phyloP scores from a whole-genome alignment of 805 yeast genomes.

The Kazachstania africana region DNA sequence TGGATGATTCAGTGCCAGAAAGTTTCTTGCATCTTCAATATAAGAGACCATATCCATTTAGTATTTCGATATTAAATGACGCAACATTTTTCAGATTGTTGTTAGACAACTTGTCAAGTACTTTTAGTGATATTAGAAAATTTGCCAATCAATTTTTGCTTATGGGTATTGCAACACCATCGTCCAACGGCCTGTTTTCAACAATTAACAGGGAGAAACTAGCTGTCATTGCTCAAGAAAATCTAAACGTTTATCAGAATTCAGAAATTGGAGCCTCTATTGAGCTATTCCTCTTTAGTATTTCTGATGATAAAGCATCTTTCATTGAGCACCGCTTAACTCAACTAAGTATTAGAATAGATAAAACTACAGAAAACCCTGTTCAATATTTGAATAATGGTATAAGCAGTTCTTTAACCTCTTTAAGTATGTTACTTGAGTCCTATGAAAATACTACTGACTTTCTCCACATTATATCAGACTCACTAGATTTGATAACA shows the following conservation, averaged over 20 bases:
- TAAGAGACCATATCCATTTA: slow-evolving; percentile 38
- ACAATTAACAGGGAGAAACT: slow-evolving; percentile 7
- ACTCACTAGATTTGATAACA: slow-evolving; percentile 10
- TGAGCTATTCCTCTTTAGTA: slow-evolving; percentile 37
- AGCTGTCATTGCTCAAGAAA: slow-evolving; percentile 21
- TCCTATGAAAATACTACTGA: background rate
- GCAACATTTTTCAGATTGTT: slow-evolving; percentile 34
- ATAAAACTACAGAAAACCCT: slow-evolving; percentile 27
- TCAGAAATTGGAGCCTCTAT: slow-evolving; percentile 74
- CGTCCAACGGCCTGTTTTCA: background rate
- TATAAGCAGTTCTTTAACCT: slow-evolving; percentile 60
- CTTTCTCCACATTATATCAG: slow-evolving; percentile 1
- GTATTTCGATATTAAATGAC: slow-evolving; percentile 31
- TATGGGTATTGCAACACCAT: slow-evolving; percentile 20
- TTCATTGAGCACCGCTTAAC: slow-evolving; percentile 26
- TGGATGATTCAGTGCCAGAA: slow-evolving; percentile 36
- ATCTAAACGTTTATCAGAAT: slow-evolving; percentile 39
- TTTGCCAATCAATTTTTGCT: slow-evolving; percentile 35
- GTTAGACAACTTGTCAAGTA: slow-evolving; percentile 52
- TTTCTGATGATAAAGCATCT: slow-evolving; percentile 20
- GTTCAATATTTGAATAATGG: slow-evolving; percentile 38
- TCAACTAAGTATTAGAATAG: slow-evolving; percentile 26
- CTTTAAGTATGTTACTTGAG: slow-evolving; percentile 38
- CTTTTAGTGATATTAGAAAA: slow-evolving; percentile 67
- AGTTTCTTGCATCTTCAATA: slow-evolving; percentile 31